Conservation (phyloP, 2,329 filamentous ascomycete genomes). For the Fusarium newnesense region DNA sequence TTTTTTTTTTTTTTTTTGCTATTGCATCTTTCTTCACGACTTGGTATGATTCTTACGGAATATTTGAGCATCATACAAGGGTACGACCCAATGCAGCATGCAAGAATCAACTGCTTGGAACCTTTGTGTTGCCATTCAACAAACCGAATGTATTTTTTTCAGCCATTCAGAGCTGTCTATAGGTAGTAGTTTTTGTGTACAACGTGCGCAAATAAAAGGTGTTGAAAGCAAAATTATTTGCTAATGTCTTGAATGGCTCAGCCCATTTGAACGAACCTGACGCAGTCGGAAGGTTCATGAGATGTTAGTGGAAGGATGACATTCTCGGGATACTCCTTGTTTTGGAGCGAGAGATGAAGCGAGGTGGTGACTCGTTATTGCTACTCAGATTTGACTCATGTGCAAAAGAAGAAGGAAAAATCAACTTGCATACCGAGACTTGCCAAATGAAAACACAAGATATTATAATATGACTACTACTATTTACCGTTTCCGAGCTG, state of each 20-base stretch:
- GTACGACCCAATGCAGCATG: conserved; percentile 6
- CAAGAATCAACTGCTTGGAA: conserved; percentile 23
- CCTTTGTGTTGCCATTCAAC: conserved; percentile 8
- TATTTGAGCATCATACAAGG: conserved; percentile 25
- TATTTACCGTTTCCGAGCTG: background rate
- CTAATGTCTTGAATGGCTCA: background rate
- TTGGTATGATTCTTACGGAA: conserved; percentile 39
- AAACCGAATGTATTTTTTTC: conserved; percentile 13
- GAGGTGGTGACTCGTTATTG: conserved; percentile 5
- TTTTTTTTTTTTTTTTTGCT: conserved; percentile 23
- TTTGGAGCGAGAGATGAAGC: background rate
- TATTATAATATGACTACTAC: background rate
- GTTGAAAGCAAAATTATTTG: conserved; percentile 13
- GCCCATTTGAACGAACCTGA: conserved; percentile 2
- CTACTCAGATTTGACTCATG: background rate
- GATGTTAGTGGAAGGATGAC: background rate
- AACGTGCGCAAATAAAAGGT: conserved; percentile 32
- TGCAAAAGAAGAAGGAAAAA: background rate
- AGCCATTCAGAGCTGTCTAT: conserved; percentile 9
- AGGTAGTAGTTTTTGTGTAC: conserved; percentile 28
- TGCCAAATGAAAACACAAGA: conserved; percentile 1
- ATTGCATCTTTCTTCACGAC: conserved; percentile 38
- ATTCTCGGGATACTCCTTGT: background rate
- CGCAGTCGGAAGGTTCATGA: conserved; percentile 4
- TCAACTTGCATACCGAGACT: too few species aligned